Evolutionary conservation across 345 rosid genomes (phyloP).

Genomic region (Syzygium oleosum): DNA sequence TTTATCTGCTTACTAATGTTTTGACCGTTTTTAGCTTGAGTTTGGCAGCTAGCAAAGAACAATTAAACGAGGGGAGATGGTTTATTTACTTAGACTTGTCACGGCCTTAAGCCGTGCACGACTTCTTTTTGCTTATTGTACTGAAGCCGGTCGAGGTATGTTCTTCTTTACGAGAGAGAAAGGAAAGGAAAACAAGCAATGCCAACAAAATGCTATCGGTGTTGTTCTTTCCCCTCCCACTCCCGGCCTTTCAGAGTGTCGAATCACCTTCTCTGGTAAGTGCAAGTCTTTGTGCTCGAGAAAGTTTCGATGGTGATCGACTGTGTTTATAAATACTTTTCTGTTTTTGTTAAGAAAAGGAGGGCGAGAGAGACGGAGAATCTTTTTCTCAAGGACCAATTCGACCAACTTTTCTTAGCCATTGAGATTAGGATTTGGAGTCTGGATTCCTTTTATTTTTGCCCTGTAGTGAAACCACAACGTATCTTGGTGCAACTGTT

Average conservation of each 20-base stretch:
- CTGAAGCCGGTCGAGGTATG: background rate
- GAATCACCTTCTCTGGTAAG: background rate
- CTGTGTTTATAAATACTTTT: background rate
- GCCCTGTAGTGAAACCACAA: background rate
- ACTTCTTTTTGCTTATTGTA: background rate
- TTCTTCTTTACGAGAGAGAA: background rate
- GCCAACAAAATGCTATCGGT: background rate
- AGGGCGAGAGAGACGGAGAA: background rate
- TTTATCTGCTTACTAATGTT: background rate
- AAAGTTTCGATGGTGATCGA: background rate
- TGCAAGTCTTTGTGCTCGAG: background rate
- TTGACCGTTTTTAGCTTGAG: background rate
- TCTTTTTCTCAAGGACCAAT: background rate
- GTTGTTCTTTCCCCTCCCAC: background rate
- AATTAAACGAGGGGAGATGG: background rate
- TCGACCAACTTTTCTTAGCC: background rate
- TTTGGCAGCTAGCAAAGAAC: constrained; percentile 1
- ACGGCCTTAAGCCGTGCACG: background rate
- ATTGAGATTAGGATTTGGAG: background rate
- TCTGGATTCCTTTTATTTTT: background rate
- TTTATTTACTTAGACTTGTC: background rate
- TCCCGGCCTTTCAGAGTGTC: background rate
- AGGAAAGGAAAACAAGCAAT: background rate
- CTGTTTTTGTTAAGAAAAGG: background rate
- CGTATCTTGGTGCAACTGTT: background rate